Base-by-base conservation (phyloP, 2,329 filamentous ascomycete genomes). In the Calonectria leucothoes region DNA sequence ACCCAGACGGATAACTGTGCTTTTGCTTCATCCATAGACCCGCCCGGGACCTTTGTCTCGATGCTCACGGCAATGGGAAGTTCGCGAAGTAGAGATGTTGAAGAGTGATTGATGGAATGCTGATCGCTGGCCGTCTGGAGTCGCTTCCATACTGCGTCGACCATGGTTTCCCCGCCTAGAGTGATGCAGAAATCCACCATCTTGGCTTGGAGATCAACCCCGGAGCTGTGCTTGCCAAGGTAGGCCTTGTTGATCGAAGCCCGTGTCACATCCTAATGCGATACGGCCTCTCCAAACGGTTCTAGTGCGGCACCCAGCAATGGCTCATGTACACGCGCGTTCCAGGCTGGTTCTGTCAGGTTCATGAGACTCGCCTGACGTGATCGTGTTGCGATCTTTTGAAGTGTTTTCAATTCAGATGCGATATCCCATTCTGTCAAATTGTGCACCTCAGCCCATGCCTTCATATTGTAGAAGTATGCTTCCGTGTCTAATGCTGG, bases 401-500 rank as follows among this genome's bases (percentile, higher is more conserved):
- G 27, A 6, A 72, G 65, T n/a, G 29, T 27, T 12, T 33, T 6
- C 2, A 67, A 42, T 29, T 71, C 69, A 10, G 49, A 39, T 2
- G 33, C 29, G 6, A 17, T 52, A 15, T 72, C 59, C 57, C 65
- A 68, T 49, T n/a, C 14, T 25, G 3, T 37, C 3, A n/a, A 6
- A 14, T 33, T n/a, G 31, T 78, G 75, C 1, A 75, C 67, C 42
- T 77, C 73, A 0, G 59, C 68, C 68, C 68, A 70, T 37, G 35
- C 17, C 15, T 59, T 20, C 27, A 27, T n/a, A 49, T 66, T 59
- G n/a, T 70, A 70, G 27, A 65, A 66, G 20, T 59, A 15, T 23
- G 59, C 27, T 45, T 65, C 20, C 31, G 35, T 6, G 4, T 10
- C 25, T 11, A 65, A n/a, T 2, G 31, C 15, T 25, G 68, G 68